Conservation (phyloP, 768 basidiomycete genomes). For the Suillus tomentosus region DNA sequence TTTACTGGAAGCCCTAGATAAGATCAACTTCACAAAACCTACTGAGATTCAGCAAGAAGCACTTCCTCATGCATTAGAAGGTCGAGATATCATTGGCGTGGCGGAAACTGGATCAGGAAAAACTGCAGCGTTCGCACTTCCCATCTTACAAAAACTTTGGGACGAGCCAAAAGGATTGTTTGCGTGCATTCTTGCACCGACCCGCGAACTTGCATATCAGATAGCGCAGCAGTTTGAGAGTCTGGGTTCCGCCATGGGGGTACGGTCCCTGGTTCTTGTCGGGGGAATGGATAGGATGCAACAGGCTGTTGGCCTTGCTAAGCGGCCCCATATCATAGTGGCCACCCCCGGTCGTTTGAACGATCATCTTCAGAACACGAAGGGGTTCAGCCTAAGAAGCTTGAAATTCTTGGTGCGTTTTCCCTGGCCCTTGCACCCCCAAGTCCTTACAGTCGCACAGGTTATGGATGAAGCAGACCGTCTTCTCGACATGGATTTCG, state of each 20-base stretch:
- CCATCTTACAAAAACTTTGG: slow-evolving; percentile 96
- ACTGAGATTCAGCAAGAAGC: slow-evolving; percentile 88
- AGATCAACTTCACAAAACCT: slow-evolving; percentile 80
- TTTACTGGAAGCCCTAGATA: slow-evolving; percentile 81
- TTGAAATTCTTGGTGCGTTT: slow-evolving; percentile 83
- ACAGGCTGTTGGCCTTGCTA: slow-evolving; percentile 90
- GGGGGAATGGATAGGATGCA: slow-evolving; percentile 92
- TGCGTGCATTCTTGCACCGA: slow-evolving; percentile 92
- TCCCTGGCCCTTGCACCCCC: background rate
- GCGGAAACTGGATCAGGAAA: slow-evolving; percentile 98
- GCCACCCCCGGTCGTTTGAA: slow-evolving; percentile 93
- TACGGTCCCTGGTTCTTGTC: slow-evolving; percentile 88
- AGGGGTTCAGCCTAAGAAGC: slow-evolving; percentile 86
- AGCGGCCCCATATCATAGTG: slow-evolving; percentile 92
- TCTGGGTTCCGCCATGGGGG: slow-evolving; percentile 90
- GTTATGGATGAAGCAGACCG: slow-evolving; percentile 98
- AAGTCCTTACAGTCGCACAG: slow-evolving; percentile 41
- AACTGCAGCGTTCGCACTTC: slow-evolving; percentile 95
- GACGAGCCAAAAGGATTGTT: slow-evolving; percentile 93
- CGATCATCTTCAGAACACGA: slow-evolving; percentile 96
- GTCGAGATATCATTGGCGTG: slow-evolving; percentile 97
- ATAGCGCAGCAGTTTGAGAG: slow-evolving; percentile 97
- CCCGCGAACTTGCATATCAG: slow-evolving; percentile 97
- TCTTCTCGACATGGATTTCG: slow-evolving; percentile 95
- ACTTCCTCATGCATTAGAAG: slow-evolving; percentile 86